Conservation (phyloP, 768 basidiomycete species). For the Naematelia aurantialba region DNA sequence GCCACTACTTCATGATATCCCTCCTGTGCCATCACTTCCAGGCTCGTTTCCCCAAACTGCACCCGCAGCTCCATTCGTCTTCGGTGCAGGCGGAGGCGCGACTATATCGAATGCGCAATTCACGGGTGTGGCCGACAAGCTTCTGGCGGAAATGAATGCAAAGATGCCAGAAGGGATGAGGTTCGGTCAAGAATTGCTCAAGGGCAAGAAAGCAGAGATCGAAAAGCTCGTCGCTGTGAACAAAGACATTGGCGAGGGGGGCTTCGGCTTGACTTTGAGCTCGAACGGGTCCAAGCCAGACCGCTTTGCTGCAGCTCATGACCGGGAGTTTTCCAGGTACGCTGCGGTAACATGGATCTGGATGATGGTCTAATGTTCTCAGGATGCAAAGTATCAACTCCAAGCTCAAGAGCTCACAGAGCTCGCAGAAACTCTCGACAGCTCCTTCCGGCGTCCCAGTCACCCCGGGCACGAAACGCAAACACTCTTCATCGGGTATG, state of each 20-base stretch:
- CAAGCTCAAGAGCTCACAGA: constrained; percentile 5
- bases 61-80: constrained; percentile 11
- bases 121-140: constrained; percentile 30
- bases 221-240: constrained; percentile 30
- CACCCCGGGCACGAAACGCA: constrained; percentile 24
- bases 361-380: neutral
- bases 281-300: constrained; percentile 12
- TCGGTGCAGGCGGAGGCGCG: constrained; percentile 10
- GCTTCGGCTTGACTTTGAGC: constrained; percentile 21
- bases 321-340: constrained; percentile 45
- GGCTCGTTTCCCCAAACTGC: constrained; percentile 10
- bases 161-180: constrained; percentile 26
- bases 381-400: constrained; percentile 39
- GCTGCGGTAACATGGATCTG: constrained; percentile 3
- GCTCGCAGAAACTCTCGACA: neutral
- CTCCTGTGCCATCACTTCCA: constrained; percentile 21
- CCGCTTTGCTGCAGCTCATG: constrained; percentile 43
- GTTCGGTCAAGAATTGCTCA: constrained; percentile 34
- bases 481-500: constrained; percentile 17
- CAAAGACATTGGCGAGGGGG: constrained; percentile 25
- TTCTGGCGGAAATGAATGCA: constrained; percentile 44
- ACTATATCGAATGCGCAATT: constrained; percentile 35
- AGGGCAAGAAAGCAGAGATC: constrained; percentile 35
- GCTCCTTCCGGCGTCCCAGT: neutral
- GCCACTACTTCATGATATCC: constrained; percentile 15